Conservation (phyloP, 345 rosid species). For the Nephelium lappaceum region DNA sequence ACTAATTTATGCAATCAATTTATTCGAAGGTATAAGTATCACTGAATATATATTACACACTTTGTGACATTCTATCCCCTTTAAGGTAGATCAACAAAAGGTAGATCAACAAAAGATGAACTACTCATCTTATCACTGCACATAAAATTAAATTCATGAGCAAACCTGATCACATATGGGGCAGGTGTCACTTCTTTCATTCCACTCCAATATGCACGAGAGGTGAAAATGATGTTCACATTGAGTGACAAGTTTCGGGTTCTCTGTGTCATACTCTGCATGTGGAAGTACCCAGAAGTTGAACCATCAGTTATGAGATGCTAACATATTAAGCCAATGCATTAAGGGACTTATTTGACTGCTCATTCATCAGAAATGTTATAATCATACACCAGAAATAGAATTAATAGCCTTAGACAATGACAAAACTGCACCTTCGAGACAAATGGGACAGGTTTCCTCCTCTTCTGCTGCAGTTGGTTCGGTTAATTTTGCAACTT, state of each 20-base stretch:
- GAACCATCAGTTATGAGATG: constrained; percentile 16
- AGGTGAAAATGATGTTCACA: constrained; percentile 92
- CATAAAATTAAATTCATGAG: background rate
- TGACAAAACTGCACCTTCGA: constrained; percentile 60
- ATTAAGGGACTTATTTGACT: background rate
- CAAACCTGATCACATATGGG: constrained; percentile 91
- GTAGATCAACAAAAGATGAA: background rate
- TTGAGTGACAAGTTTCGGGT: constrained; percentile 74
- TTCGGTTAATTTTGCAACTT: constrained; percentile 38
- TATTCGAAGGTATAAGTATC: background rate
- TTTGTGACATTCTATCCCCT: background rate
- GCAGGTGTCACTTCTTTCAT: constrained; percentile 86
- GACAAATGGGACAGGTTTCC: constrained; percentile 82
- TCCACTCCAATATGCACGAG: constrained; percentile 88
- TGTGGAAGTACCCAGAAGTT: constrained; percentile 14
- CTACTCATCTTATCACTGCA: background rate
- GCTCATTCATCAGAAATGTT: constrained; percentile 6
- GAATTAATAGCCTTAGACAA: background rate
- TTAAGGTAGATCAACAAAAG: background rate
- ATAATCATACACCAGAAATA: constrained; percentile 11
- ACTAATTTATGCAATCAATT: background rate
- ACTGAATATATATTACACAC: background rate
- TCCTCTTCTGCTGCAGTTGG: constrained; percentile 57
- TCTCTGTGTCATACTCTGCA: constrained; percentile 82
- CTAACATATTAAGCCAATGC: background rate